Conservation (phyloP, 306 rosid genomes). For the Vigna nakashimae region DNA sequence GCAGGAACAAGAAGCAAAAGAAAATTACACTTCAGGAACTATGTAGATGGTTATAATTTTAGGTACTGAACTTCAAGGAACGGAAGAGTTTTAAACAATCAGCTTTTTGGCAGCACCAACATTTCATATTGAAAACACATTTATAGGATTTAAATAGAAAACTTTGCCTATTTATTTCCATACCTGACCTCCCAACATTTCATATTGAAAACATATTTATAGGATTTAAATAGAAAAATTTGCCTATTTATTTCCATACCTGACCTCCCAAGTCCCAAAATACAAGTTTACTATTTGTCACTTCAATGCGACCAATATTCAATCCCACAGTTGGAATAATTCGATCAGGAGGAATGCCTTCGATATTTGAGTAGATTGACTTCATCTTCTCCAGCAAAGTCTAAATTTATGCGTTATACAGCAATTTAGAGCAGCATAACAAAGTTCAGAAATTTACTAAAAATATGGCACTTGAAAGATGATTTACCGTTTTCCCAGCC, state of each 20-base stretch:
- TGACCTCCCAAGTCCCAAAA: slow-evolving; percentile 99
- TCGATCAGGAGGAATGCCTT: slow-evolving; percentile 95
- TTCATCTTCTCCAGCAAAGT: slow-evolving; percentile 97
- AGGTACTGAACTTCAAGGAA: slow-evolving; percentile 37
- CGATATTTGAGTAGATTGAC: slow-evolving; percentile 75
- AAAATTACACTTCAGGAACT: slow-evolving; percentile 11
- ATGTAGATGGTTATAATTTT: slow-evolving; percentile 13
- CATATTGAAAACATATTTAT: slow-evolving; percentile 21
- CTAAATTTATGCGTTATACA: slow-evolving; percentile 48
- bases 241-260: slow-evolving; percentile 59
- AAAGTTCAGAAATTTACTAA: slow-evolving; percentile 15
- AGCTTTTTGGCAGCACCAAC: slow-evolving; percentile 33
- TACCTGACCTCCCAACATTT: slow-evolving; percentile 84
- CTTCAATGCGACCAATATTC: slow-evolving; percentile 96
- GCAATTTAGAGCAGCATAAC: slow-evolving; percentile 34
- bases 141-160: slow-evolving; percentile 19
- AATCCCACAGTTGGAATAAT: slow-evolving; percentile 99
- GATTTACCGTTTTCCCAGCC: slow-evolving; percentile 95
- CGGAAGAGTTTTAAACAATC: slow-evolving; percentile 27
- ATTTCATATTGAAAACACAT: slow-evolving; percentile 16
- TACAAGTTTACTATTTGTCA: slow-evolving; percentile 78
- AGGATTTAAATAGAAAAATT: slow-evolving; percentile 2
- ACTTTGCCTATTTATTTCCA: slow-evolving; percentile 32
- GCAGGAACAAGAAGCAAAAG: neutral
- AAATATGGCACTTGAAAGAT: slow-evolving; percentile 39